Conservation (phyloP, 805 yeast genomes). For the Millerago galiae region DNA sequence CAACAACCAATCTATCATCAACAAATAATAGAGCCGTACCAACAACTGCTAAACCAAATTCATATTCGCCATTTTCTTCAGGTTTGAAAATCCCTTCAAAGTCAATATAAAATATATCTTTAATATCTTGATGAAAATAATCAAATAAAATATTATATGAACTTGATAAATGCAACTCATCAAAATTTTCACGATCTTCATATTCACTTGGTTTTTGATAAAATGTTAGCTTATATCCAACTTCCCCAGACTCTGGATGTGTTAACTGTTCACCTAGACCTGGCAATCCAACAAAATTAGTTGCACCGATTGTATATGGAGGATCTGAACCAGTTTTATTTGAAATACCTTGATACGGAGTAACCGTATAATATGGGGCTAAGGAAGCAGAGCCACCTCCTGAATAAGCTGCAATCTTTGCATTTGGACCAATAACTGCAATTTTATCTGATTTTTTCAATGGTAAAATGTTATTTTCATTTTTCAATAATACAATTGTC, state of each 20-base stretch:
- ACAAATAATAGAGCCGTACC: conserved; percentile 54
- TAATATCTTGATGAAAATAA: conserved; percentile 21
- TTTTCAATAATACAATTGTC: conserved; percentile 50
- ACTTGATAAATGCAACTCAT: conserved; percentile 18
- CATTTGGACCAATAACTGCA: conserved; percentile 58
- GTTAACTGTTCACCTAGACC: conserved; percentile 24
- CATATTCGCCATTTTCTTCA: conserved; percentile 41
- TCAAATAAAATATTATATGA: conserved; percentile 25
- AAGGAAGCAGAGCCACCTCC: conserved; percentile 63
- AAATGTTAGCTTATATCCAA: conserved; percentile 22
- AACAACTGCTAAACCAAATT: conserved; percentile 43
- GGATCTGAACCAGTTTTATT: conserved; percentile 22
- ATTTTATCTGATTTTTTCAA: conserved; percentile 34
- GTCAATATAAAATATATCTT: conserved; percentile 34
- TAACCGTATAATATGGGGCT: conserved; percentile 38
- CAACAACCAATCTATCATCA: conserved; percentile 46
- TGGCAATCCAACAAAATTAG: conserved; percentile 30
- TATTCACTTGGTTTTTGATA: conserved; percentile 21
- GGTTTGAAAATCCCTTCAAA: conserved; percentile 42
- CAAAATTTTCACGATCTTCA: conserved; percentile 25
- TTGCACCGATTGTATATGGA: conserved; percentile 31
- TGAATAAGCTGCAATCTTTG: conserved; percentile 40
- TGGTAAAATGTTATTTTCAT: conserved; percentile 43
- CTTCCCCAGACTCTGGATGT: conserved; percentile 19
- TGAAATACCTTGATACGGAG: conserved; percentile 42